These are phyloP conservation scores for Amoebophrya sp. DNA, from an alignment of 169 alveolate genomes.

Conservation along the genomic window DNA sequence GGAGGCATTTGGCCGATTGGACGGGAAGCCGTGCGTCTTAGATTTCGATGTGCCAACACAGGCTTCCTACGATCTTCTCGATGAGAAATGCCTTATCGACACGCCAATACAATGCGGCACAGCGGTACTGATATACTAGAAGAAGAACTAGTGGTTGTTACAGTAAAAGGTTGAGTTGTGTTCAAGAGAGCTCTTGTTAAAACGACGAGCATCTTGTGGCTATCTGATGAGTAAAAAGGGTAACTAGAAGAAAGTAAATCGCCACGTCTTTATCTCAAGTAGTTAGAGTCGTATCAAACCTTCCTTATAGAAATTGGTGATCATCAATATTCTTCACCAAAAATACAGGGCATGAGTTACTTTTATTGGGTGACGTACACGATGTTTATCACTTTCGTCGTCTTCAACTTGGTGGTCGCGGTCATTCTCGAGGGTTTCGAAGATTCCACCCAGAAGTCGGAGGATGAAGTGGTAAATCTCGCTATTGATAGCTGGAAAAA, in stretches of 20 bases:
- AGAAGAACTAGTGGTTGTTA: too few species aligned
- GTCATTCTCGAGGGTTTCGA: constrained; percentile 48
- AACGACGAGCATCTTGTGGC: too few species aligned
- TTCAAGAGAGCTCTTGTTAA: too few species aligned
- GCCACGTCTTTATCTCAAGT: too few species aligned
- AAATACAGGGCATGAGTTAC: constrained; percentile 30
- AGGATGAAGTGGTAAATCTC: constrained; percentile 28
- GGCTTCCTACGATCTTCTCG: not conserved
- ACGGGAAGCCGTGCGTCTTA: constrained; percentile 46
- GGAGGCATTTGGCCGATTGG: constrained; percentile 30
- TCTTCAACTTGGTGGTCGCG: constrained; percentile 45
- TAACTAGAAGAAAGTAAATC: too few species aligned
- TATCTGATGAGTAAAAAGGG: too few species aligned
- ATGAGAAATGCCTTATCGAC: constrained; percentile 33
- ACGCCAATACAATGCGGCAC: constrained; percentile 41
- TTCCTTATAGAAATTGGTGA: too few species aligned
- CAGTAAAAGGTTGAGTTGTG: too few species aligned
- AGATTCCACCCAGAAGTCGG: constrained; percentile 32
- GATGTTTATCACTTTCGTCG: constrained; percentile 34
- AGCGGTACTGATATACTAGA: too few species aligned
- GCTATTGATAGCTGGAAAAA: constrained; percentile 24
- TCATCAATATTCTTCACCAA: too few species aligned
- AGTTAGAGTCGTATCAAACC: too few species aligned
- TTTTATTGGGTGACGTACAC: constrained; percentile 36
- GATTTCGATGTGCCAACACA: constrained; percentile 33